Percentiles rank a stretch among this genome's conserved stretches.
Evolutionary conservation across 495 filamentous ascomycete genomes (phyloP).

Genomic region (Clohesyomyces aquaticus): DNA sequence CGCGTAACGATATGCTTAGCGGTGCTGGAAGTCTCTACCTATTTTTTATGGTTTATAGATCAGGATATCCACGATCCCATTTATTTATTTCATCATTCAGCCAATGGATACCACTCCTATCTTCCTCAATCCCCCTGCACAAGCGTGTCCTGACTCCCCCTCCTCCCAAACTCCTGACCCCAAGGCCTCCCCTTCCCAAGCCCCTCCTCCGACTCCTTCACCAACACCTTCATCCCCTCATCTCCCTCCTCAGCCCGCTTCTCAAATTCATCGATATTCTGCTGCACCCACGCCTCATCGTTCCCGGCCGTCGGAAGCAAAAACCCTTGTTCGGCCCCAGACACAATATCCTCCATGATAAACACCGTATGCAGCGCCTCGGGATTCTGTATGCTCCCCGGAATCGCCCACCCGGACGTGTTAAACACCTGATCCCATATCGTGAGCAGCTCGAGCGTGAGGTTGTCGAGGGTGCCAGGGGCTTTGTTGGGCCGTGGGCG

Average conservation of each 20-base stretch:
- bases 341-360: slow-evolving; percentile 38
- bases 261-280: slow-evolving; percentile 41
- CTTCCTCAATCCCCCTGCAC: background rate
- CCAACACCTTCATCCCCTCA: slow-evolving; percentile 3
- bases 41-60: no score
- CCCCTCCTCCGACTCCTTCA: background rate
- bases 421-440: background rate
- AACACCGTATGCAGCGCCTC: slow-evolving; percentile 35
- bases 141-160: no score
- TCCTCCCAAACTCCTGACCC: no score
- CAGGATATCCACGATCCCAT: background rate
- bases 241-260: slow-evolving; percentile 4
- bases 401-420: background rate
- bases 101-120: background rate
- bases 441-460: background rate
- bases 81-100: background rate
- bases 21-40: no score
- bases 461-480: background rate
- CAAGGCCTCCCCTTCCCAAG: background rate
- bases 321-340: slow-evolving; percentile 39
- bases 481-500: slow-evolving; percentile 33
- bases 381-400: slow-evolving; percentile 12
- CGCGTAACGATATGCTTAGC: no score
- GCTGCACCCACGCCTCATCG: slow-evolving; percentile 41
- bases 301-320: slow-evolving; percentile 37